Evolutionary conservation across 768 basidiomycete species (phyloP), one percentile per base, ranked within the genome.

Genomic region (Pleurotus pulmonarius): DNA sequence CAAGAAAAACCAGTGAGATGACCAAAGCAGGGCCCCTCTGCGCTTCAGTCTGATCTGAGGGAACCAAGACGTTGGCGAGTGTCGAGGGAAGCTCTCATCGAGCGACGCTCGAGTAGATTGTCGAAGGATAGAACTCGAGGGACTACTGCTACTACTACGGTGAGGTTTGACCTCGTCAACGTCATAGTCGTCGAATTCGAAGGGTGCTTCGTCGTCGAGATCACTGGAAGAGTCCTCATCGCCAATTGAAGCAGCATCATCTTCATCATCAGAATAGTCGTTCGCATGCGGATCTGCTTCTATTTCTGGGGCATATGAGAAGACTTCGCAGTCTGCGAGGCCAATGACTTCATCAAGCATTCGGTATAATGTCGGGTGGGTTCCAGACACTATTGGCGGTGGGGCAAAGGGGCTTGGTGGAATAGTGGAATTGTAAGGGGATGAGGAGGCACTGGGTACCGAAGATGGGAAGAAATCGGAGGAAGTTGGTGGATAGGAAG

Each of bases 1-100:
- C 64, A 93, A 76, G 76, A 98, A 96, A 78, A 98, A 98, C 88
- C 93, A 96, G 69, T 96, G 92, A 9, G 92, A 92, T 34, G 92
- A 94, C 95, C 95, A 98, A 5, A 98, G 78, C 56, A 98, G 74
- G 3, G 92, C 88, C 15, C 92, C 92, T 16, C 83, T 80, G 60
- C 86, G 82, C 65, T 80, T 83, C 53, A 81, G 64, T 34, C 76
- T 78, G 55, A 81, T 73, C 60, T 76, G 76, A 11, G 70, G 67
- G 49, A 67, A 69, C 66, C 65, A 75, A 74, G 67, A 59, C 12
- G 67, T 63, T 24, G 71, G 61, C 29, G 75, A 61, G 48, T 76
- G 73, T 56, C 76, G 73, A 18, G 76, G 64, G 40, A 67, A 61
- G 29, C 71, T 65, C 49, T 73, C 64, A 52, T 71, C 73, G 62